Base-by-base conservation (phyloP, 768 basidiomycete genomes). In the Filobasidium floriforme region DNA sequence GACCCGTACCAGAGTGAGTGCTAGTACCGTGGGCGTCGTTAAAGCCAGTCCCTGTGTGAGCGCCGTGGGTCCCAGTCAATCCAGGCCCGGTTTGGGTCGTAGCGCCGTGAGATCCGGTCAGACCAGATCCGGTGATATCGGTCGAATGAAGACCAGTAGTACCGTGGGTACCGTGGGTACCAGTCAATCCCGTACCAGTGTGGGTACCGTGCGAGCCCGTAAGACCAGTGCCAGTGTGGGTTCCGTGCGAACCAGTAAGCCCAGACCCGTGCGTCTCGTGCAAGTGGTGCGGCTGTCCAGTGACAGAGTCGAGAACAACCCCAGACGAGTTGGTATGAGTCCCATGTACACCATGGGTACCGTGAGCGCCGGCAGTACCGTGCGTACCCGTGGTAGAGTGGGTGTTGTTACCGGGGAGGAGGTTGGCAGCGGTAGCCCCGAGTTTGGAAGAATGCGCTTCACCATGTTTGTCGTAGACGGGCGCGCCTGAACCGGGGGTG, bases 391-490 rank as follows among this genome's bases (percentile, higher is more conserved):
- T 57, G 29, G 6, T 57, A 26, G 22, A 7, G 29, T 57, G 54
- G 29, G 22, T 57, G 54, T 15, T 24, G 54, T 22, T 57, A n/a
- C 54, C 54, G 26, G 54, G 54, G 29, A 57, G 22, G 54, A 57
- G 54, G 26, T 57, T 24, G 54, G 54, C 54, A 32, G 54, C 54
- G 12, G 15, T 57, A 24, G 54, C 54, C 4, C 18, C 54, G 54
- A 57, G 54, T 7, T 24, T 32, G 54, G 54, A 57, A 24, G 15
- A 15, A n/a, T 57, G 54, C 15, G 54, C 18, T 24, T 57, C 15
- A 7, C 54, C 54, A n/a, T 57, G 54, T n/a, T 57, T 57, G 54
- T 57, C 54, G n/a, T 26, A 57, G 54, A 57, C 22, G 26, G 54
- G 24, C 5, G 24, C 54, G n/a, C n/a, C n/a, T n/a, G n/a, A n/a